These are phyloP conservation scores for Durotheca rogersii DNA, from an alignment of 495 filamentous ascomycete genomes.

Conservation along the genomic window DNA sequence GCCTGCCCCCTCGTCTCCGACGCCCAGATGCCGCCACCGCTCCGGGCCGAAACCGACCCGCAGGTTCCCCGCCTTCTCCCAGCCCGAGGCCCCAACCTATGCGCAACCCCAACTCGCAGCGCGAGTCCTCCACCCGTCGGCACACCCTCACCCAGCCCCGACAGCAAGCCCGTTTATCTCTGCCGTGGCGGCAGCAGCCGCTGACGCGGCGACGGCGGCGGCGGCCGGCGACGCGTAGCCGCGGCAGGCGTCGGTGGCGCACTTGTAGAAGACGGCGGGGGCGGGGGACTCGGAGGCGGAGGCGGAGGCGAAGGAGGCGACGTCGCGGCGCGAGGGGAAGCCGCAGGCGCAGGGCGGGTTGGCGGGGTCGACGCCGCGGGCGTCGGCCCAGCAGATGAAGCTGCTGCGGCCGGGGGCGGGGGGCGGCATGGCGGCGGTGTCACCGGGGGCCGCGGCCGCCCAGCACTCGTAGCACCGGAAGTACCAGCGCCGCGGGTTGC, in stretches of 20 bases:
- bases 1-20: too few species aligned
- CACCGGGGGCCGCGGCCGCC: background rate
- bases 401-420: background rate
- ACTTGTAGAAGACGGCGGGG: slow-evolving; percentile 17
- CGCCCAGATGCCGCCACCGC: too few species aligned
- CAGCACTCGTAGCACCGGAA: slow-evolving; percentile 10
- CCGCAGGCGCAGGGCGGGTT: slow-evolving; percentile 13
- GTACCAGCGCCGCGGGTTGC: slow-evolving; percentile 5
- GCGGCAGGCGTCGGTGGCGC: slow-evolving; percentile 14
- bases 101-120: too few species aligned
- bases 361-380: background rate
- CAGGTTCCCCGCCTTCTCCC: too few species aligned
- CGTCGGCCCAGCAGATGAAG: slow-evolving; percentile 26
- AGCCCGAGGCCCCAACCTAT: too few species aligned
- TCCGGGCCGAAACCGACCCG: too few species aligned
- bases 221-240: slow-evolving; percentile 8
- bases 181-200: too few species aligned
- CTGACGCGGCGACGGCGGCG: too few species aligned
- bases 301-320: slow-evolving; percentile 5
- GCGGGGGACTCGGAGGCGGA: background rate
- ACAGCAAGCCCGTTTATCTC: too few species aligned
- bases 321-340: slow-evolving; percentile 10
- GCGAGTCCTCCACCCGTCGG: too few species aligned
- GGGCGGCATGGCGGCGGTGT: background rate
- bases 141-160: too few species aligned